Conservation (phyloP, 2,329 filamentous ascomycete species). For the Endoconidiophora laricicola region DNA sequence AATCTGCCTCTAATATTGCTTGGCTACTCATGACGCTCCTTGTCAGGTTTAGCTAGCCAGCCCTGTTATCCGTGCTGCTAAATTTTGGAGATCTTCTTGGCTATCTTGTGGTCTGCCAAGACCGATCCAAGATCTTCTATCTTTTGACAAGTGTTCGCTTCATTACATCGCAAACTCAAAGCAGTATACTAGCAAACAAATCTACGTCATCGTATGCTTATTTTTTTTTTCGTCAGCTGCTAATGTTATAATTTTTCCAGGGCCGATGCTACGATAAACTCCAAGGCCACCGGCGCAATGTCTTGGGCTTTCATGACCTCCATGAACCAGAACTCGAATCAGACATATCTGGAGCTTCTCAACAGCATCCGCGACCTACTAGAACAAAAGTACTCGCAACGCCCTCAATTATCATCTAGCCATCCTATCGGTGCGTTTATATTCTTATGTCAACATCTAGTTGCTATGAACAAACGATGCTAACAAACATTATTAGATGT, state of each 20-base stretch:
- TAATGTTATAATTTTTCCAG: conserved; percentile 26
- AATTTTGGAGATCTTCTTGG: too few species aligned
- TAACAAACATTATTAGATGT: conserved; percentile 2
- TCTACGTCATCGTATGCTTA: too few species aligned
- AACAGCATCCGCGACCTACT: conserved; percentile 91
- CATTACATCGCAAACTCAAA: too few species aligned
- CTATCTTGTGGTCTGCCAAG: too few species aligned
- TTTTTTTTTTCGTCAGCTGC: background rate
- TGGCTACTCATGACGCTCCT: background rate
- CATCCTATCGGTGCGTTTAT: conserved; percentile 69
- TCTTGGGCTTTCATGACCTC: conserved; percentile 91
- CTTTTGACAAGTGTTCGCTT: too few species aligned
- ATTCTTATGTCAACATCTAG: background rate
- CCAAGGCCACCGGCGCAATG: conserved; percentile 93
- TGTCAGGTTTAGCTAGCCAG: too few species aligned
- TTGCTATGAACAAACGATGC: background rate
- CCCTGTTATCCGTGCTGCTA: too few species aligned
- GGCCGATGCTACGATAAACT: conserved; percentile 74
- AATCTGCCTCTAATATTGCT: too few species aligned
- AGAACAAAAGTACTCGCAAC: conserved; percentile 74
- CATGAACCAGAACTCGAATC: conserved; percentile 81
- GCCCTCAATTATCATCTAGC: conserved; percentile 89
- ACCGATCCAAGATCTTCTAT: too few species aligned
- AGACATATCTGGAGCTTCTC: conserved; percentile 88
- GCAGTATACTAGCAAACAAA: too few species aligned